Percentiles rank a stretch among this genome's conserved stretches.
phyloP scores from a whole-genome alignment of 2,329 filamentous ascomycete genomes.

The Fusarium sp. region DNA sequence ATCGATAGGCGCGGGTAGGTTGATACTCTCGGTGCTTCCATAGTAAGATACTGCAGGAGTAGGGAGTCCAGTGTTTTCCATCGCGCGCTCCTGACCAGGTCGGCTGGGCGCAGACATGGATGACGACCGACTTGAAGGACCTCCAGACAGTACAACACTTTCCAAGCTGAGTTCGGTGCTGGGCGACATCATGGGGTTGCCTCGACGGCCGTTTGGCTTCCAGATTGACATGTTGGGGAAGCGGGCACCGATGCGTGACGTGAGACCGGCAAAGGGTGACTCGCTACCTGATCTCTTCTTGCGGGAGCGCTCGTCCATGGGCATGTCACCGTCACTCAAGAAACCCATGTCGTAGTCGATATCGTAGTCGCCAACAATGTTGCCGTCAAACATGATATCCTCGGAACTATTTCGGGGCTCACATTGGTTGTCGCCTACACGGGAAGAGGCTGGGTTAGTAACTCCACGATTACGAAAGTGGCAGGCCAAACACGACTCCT shows the following conservation, averaged over 20 bases:
- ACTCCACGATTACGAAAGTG: conserved; percentile 19
- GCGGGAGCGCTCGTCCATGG: conserved; percentile 56
- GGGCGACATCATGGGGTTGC: conserved; percentile 65
- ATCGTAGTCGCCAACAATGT: conserved; percentile 58
- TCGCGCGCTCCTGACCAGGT: conserved; percentile 56
- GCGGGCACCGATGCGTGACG: conserved; percentile 73
- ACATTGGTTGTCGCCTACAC: conserved; percentile 71
- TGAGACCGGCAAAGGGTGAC: conserved; percentile 70
- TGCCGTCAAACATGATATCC: conserved; percentile 51
- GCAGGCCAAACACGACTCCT: conserved; percentile 14
- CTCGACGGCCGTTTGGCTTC: conserved; percentile 59
- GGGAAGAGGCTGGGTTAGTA: conserved; percentile 29
- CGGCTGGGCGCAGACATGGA: conserved; percentile 75
- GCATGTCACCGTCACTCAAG: conserved; percentile 72
- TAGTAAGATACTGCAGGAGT: conserved; percentile 74
- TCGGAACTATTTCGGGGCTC: conserved; percentile 64
- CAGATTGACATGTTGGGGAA: conserved; percentile 65
- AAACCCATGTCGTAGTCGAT: conserved; percentile 76
- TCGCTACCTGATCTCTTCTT: conserved; percentile 71
- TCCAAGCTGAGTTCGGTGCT: conserved; percentile 88
- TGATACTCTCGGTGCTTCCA: conserved; percentile 68
- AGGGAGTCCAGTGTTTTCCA: conserved; percentile 67
- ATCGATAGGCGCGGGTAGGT: conserved; percentile 59
- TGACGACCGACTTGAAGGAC: conserved; percentile 81
- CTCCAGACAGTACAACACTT: conserved; percentile 73